Evolutionary conservation across 1,284 basidiomycete species (phyloP).

Genomic region (Ceratobasidium sp.): DNA sequence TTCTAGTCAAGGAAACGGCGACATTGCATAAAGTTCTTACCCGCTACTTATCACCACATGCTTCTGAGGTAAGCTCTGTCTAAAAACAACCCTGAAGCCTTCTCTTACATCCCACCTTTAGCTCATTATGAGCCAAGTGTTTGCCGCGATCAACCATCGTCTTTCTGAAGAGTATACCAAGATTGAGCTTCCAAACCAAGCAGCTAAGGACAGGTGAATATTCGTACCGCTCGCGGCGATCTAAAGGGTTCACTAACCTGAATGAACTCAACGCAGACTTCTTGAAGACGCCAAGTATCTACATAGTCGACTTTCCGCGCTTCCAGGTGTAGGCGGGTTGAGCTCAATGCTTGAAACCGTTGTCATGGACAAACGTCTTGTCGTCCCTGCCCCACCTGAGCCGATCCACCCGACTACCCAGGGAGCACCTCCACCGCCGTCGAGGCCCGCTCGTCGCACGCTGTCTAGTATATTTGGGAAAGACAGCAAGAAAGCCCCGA

Average conservation of each 20-base stretch:
- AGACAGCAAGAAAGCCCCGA: conserved; percentile 16
- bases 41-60: conserved; percentile 80
- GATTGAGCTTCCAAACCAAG: conserved; percentile 81
- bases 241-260: background rate
- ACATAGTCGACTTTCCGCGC: conserved; percentile 73
- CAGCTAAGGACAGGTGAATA: conserved; percentile 84
- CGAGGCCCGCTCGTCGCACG: conserved; percentile 41
- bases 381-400: background rate
- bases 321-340: conserved; percentile 74
- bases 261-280: conserved; percentile 8
- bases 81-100: background rate
- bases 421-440: conserved; percentile 19
- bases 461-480: conserved; percentile 37
- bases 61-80: conserved; percentile 75
- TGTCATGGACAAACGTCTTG: conserved; percentile 72
- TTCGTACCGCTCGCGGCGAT: conserved; percentile 23
- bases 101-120: conserved; percentile 52
- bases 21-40: conserved; percentile 96
- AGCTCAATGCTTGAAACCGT: conserved; percentile 81
- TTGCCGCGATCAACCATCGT: conserved; percentile 89
- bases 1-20: conserved; percentile 94
- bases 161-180: conserved; percentile 84
- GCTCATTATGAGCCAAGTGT: conserved; percentile 92
- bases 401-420: background rate
- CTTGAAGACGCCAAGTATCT: conserved; percentile 75